Conservation (phyloP, 1,284 basidiomycete species). For the Ustilago hordei region DNA sequence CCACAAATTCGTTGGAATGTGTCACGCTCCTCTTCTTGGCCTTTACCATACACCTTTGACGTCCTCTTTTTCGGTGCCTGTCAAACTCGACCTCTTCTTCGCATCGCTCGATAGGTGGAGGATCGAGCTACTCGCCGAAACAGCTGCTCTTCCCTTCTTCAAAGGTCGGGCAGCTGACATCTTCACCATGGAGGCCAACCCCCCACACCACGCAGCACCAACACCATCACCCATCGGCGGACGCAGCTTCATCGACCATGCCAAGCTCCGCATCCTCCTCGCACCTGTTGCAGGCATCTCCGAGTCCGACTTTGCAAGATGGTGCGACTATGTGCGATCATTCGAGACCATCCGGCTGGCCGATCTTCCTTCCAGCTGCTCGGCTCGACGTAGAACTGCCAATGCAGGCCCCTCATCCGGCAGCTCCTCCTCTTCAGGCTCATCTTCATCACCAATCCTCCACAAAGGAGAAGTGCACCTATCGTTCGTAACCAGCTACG, state of each 20-base stretch:
- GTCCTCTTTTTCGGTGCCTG: not conserved
- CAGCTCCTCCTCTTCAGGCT: not conserved
- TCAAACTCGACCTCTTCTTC: not conserved
- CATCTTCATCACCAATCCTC: conserved; percentile 39
- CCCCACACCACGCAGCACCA: conserved; percentile 23
- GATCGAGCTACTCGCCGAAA: not conserved
- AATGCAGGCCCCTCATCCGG: conserved; percentile 4
- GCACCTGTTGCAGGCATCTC: conserved; percentile 59
- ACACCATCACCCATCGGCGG: conserved; percentile 50
- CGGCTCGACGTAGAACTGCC: conserved; percentile 22
- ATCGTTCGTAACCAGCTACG: conserved; percentile 65
- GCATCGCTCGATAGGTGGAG: not conserved
- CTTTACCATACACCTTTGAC: not conserved
- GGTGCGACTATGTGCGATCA: conserved; percentile 56
- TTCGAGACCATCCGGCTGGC: conserved; percentile 58
- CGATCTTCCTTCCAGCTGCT: conserved; percentile 53
- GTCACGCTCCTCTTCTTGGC: not conserved
- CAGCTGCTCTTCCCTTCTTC: not conserved
- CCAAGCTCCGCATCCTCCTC: conserved; percentile 64
- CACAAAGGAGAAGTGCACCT: conserved; percentile 65
- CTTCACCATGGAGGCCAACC: conserved; percentile 8
- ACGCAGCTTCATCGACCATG: conserved; percentile 53
- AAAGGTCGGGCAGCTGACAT: not conserved
- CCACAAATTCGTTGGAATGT: not conserved
- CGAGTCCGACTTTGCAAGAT: conserved; percentile 59